Evolutionary conservation across 2,329 filamentous ascomycete genomes (phyloP).

Genomic region (Trichocomaceae sp.): DNA sequence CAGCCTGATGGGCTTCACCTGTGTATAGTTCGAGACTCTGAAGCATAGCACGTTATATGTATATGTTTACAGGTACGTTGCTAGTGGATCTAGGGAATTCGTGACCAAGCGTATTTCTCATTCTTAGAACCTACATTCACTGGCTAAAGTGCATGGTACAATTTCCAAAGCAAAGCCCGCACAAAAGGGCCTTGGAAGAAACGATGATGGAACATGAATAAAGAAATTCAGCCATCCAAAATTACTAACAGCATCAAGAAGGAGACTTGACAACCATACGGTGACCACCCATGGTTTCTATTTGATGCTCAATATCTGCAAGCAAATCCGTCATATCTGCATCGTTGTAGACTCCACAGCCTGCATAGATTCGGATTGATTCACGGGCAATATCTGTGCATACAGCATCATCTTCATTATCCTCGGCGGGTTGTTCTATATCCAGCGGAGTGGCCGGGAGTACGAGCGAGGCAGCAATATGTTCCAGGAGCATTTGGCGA

Average conservation of each 20-base stretch:
- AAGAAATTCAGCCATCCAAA: not conserved
- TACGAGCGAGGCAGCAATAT: conserved; percentile 65
- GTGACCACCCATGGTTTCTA: conserved; percentile 36
- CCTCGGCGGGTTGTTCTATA: conserved; percentile 48
- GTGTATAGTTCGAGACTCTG: not conserved
- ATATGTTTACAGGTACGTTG: too few relatives aligned
- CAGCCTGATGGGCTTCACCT: too few relatives aligned
- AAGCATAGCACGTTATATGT: not conserved
- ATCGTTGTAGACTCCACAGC: conserved; percentile 54
- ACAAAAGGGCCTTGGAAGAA: not conserved
- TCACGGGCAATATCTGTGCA: conserved; percentile 29
- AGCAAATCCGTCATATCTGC: conserved; percentile 61
- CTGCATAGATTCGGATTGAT: conserved; percentile 63
- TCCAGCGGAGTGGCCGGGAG: conserved; percentile 32
- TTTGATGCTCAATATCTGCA: conserved; percentile 59
- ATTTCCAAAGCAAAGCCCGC: not conserved
- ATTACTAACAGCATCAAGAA: not conserved
- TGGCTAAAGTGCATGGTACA: not conserved
- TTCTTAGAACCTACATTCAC: not conserved
- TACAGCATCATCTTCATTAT: conserved; percentile 26
- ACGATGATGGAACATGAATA: not conserved
- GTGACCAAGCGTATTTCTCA: not conserved
- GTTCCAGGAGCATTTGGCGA: conserved; percentile 72
- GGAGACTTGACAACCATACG: not conserved
- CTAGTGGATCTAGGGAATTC: too few relatives aligned